Evolutionary conservation across 2,329 filamentous ascomycete species (phyloP), one percentile per base, ranked within the genome.

Genomic region (Fusarium musae): DNA sequence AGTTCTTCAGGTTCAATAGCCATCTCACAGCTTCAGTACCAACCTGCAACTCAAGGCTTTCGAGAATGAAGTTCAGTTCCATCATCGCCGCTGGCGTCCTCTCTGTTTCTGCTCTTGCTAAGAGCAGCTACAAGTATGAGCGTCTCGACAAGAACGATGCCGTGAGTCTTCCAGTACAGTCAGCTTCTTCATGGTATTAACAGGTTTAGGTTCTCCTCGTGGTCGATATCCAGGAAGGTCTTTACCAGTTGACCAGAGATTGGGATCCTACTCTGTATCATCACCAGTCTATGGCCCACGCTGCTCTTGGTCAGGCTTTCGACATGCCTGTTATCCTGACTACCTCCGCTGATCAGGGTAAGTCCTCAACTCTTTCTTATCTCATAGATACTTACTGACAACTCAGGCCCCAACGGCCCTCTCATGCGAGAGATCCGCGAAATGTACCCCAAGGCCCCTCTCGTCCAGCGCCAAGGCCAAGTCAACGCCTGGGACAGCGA

Each of bases 401-500:
- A 3, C 2, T 13, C 11, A 81, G 92, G 92, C 8, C 92, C 92
- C 54, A 95, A 94, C 79, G 92, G 93, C 3, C 89, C 88, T 3
- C 83, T 94, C 3, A 90, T 92, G 15, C 89, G 91, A 75, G 92
- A 93, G 77, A 92, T 95, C 70, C 79, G 88, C 9, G 85, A 90
- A 17, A 87, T 91, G 88, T 91, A 93, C 78, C 92, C 92, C 32
- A 82, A 88, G 50, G 89, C 90, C 1, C 88, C 92, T 1, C 83
- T 93, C 16, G 88, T 95, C 78, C 85, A 87, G 75, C 89, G 93
- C 40, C 86, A 91, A 69, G 92, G 93, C 43, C 91, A 95, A 78
- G 92, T 95, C 77, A 88, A 94, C 78, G 92, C 93, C 6, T 94
- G 92, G 93, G 93, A 95, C 78, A 94, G 93, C 75, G 74, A 86